Evolutionary conservation across 164 flowering plant genomes (phyloP), one percentile per base, ranked within the genome.

Genomic region (Stephania cephalantha): DNA sequence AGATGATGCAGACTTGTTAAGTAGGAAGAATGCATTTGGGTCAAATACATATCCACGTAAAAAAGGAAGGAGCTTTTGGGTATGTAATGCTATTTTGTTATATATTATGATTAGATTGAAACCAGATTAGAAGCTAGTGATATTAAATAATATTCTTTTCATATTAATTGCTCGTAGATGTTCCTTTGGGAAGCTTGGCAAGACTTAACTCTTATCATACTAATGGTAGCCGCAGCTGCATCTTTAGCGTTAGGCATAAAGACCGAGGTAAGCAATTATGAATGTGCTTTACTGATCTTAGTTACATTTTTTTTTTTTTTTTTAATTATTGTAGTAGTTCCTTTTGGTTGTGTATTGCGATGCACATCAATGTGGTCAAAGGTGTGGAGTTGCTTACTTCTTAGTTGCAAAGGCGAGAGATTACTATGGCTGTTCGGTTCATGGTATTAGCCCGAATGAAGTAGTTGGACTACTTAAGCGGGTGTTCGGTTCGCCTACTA

Each of bases 151-250:
- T 46, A 35, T 50, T 46, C 58, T 1, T 1, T 22, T 46, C 3
- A 12, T 31, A 25, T 22, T 58, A 70, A 10, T 46, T 12, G 25
- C 25, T 20, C 79, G 30, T 70, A 96, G 99, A 84, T 79, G 78
- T 96, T 96, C 78, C 85, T 96, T 29, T 94, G 95, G 98, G 98
- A 96, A 78, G 97, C 99, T 69, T 94, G 98, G 86, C 91, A 91
- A 75, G 98, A 96, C 79, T 82, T 92, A 8, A 96, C 99, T 13
- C 85, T 94, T 68, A 89, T 96, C 73, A 96, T 96, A 81, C 82
- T 96, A 87, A 94, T 96, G 87, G 73, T 91, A 70, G 99, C 99
- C 81, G 99, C 98, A 13, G 94, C 81, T 73, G 90, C 94, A 80
- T 96, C 99, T 46, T 79, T 96, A 80, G 98, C 79, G 5, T 82